phyloP scores from a whole-genome alignment of 2,329 filamentous ascomycete genomes.

The Anthostomella pinea region DNA sequence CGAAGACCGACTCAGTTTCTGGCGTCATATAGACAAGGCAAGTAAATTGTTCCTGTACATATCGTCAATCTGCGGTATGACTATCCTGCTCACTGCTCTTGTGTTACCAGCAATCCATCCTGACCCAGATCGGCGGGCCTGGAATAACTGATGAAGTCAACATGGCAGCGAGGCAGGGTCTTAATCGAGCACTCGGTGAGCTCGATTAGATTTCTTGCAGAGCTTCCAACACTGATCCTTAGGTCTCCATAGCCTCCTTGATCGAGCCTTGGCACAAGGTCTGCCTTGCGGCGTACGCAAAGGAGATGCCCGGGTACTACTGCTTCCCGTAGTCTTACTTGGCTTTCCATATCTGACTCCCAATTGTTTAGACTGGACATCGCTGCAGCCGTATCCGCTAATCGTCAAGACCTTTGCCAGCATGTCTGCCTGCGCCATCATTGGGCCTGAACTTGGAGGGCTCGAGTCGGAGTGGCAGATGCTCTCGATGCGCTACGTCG shows the following conservation, averaged over 20 bases:
- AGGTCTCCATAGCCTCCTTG: constrained; percentile 1
- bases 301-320: constrained; percentile 6
- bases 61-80: background rate
- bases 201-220: background rate
- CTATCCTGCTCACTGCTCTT: too few relatives aligned
- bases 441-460: constrained; percentile 8
- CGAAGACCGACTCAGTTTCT: constrained; percentile 6
- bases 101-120: constrained; percentile 6
- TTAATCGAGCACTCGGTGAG: constrained; percentile 5
- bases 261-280: constrained; percentile 6
- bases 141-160: constrained; percentile 5
- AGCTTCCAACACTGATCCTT: background rate
- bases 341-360: too few relatives aligned
- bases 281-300: constrained; percentile 6
- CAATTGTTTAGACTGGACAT: constrained; percentile 2
- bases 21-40: constrained; percentile 7
- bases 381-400: constrained; percentile 4
- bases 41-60: background rate
- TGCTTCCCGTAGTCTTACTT: too few relatives aligned
- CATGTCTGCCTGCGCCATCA: constrained; percentile 9
- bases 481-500: constrained; percentile 3
- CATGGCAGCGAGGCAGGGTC: constrained; percentile 3
- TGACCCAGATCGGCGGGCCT: constrained; percentile 8
- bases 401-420: constrained; percentile 10
- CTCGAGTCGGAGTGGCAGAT: constrained; percentile 10